Conservation (phyloP, 2,329 filamentous ascomycete species). For the Emmonsiellopsis sp. region DNA sequence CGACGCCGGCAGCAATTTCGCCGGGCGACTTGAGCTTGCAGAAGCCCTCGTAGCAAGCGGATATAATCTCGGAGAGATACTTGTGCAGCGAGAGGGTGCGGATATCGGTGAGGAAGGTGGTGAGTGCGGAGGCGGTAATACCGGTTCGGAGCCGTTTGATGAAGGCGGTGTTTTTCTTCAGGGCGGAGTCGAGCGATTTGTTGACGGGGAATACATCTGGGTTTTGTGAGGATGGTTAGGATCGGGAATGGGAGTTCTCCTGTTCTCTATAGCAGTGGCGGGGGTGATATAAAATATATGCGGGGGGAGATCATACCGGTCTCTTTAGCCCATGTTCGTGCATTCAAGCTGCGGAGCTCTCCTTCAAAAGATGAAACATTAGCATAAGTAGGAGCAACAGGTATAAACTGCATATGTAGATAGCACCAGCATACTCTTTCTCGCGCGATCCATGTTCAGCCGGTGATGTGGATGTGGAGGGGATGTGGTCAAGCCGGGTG, state of each 20-base stretch:
- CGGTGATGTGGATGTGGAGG: slow-evolving; percentile 8
- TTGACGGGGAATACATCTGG: slow-evolving; percentile 70
- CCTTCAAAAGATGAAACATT: slow-evolving; percentile 42
- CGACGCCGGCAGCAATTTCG: slow-evolving; percentile 86
- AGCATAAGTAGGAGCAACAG: slow-evolving; percentile 5
- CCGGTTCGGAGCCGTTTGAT: slow-evolving; percentile 92
- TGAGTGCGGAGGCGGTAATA: slow-evolving; percentile 67
- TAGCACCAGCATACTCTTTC: slow-evolving; percentile 35
- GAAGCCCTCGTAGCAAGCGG: slow-evolving; percentile 88
- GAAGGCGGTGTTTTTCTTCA: slow-evolving; percentile 98
- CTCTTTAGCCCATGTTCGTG: slow-evolving; percentile 80
- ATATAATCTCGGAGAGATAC: slow-evolving; percentile 94
- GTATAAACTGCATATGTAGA: neutral
- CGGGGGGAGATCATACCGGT: slow-evolving; percentile 50
- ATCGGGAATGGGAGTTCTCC: no score
- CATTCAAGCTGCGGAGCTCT: slow-evolving; percentile 83
- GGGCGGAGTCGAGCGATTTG: slow-evolving; percentile 77
- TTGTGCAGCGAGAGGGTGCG: slow-evolving; percentile 86
- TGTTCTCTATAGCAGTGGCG: no score
- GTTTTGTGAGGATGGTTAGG: neutral
- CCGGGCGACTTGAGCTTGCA: slow-evolving; percentile 83
- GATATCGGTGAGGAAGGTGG: slow-evolving; percentile 83
- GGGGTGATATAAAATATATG: neutral
- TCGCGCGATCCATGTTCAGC: slow-evolving; percentile 38
- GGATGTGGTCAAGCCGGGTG: slow-evolving; percentile 21